Percentiles rank a stretch among this genome's conserved stretches.
These are phyloP conservation scores for Clohesyomyces aquaticus DNA, from an alignment of 495 filamentous ascomycete species.

Conservation along the genomic window DNA sequence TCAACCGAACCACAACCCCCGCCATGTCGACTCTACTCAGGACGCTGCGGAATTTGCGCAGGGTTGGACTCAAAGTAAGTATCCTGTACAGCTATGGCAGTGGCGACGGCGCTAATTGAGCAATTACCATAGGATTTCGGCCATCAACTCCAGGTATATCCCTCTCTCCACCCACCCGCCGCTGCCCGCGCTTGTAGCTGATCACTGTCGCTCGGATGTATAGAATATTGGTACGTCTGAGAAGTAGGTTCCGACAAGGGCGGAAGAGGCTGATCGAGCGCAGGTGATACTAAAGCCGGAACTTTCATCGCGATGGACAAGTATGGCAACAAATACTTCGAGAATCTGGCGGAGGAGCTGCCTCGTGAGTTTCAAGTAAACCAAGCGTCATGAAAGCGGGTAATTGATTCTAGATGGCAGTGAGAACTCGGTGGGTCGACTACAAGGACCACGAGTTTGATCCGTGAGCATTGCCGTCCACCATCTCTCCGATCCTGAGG, in stretches of 20 bases:
- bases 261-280: slow-evolving; percentile 42
- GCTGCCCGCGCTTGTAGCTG: slow-evolving; percentile 14
- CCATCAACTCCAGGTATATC: slow-evolving; percentile 86
- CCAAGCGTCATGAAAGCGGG: slow-evolving; percentile 2
- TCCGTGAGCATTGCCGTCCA: slow-evolving; percentile 56
- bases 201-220: slow-evolving; percentile 27
- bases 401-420: slow-evolving; percentile 50
- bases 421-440: slow-evolving; percentile 97
- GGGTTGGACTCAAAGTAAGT: slow-evolving; percentile 82
- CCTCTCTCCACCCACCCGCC: neutral
- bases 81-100: neutral
- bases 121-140: slow-evolving; percentile 68
- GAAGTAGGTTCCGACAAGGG: neutral
- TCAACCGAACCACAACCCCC: slow-evolving; percentile 34
- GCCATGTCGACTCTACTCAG: slow-evolving; percentile 90
- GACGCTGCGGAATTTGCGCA: slow-evolving; percentile 82
- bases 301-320: slow-evolving; percentile 81
- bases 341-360: slow-evolving; percentile 89
- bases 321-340: slow-evolving; percentile 96
- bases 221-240: slow-evolving; percentile 66
- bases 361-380: slow-evolving; percentile 62
- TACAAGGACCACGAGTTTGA: slow-evolving; percentile 88
- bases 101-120: slow-evolving; percentile 47
- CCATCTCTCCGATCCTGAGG: slow-evolving; percentile 4
- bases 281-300: slow-evolving; percentile 95